Base-by-base conservation (phyloP, 2,329 filamentous ascomycete genomes). In the Botrytis aclada region DNA sequence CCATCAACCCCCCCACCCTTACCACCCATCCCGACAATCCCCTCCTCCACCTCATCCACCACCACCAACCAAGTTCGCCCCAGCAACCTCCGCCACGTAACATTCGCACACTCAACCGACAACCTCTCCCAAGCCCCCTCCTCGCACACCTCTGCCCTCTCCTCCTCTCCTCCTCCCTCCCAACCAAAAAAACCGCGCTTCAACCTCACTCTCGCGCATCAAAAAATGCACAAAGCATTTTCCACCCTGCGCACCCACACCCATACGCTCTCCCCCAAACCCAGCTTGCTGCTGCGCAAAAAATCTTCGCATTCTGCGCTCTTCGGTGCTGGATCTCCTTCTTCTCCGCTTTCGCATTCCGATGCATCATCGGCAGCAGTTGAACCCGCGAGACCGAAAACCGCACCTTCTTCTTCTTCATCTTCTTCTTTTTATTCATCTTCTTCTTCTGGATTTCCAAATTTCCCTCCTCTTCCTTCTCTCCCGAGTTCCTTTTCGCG, bases 281-380 rank as follows among this genome's bases (percentile, higher is more conserved):
- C 25, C 18, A n/a, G 6, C 8, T 56, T 22, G 5, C 12, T 22
- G 1, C 20, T 56, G 0, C 47, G 34, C 10, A 69, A 63, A 22
- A 63, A 58, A 12, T 1, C 4, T 20, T 29, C 45, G 0, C 3
- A 22, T 0, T 16, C 47, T 0, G n/a, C 43, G 0, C 61, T 63
- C 3, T 47, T 10, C 1, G 5, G 0, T 32, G 34, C 56, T 10
- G 18, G 56, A 1, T 18, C 34, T 25, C 25, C 9, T 1, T 22
- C 22, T 12, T 39, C n/a, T 16, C 1, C 25, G 3, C 25, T 54
- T 3, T 10, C 25, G 3, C 1, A 9, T 39, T 18, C 8, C 0
- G 2, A 1, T 5, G 18, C 0, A 20, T 60, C 20, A n/a, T n/a
- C n/a, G n/a, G n/a, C n/a, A 10, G 10, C 32, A n/a, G 16, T 22